phyloP scores from a whole-genome alignment of 164 flowering plant species.

The Houttuynia cordata region DNA sequence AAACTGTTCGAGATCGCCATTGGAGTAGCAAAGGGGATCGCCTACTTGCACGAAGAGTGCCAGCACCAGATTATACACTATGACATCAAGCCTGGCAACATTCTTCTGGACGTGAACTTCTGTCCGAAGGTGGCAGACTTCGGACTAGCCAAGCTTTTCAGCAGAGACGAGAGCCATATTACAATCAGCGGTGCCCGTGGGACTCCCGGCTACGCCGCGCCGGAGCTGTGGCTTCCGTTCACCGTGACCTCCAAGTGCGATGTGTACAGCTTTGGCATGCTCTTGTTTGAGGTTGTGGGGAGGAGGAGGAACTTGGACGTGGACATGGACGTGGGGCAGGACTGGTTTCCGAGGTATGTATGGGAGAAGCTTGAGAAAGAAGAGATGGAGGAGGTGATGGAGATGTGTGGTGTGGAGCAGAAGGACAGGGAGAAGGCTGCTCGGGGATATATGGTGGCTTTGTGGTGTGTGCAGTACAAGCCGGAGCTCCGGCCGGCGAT shows the following conservation, averaged over 20 bases:
- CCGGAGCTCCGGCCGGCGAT: slow-evolving; percentile 12
- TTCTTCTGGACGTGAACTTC: slow-evolving; percentile 10
- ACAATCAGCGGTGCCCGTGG: slow-evolving; percentile 9
- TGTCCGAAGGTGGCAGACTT: slow-evolving; percentile 25
- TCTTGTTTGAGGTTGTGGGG: slow-evolving; percentile 18
- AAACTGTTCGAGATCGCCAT: slow-evolving; percentile 12
- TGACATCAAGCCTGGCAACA: slow-evolving; percentile 20
- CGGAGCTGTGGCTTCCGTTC: slow-evolving; percentile 4
- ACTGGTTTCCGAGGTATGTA: slow-evolving; percentile 17
- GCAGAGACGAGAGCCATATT: slow-evolving; percentile 12
- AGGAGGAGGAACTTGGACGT: slow-evolving; percentile 8
- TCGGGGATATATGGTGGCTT: slow-evolving; percentile 14
- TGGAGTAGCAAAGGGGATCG: slow-evolving; percentile 21
- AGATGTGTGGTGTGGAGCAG: slow-evolving; percentile 7
- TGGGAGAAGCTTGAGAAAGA: slow-evolving; percentile 15
- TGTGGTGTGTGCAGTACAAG: slow-evolving; percentile 22
- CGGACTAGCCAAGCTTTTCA: slow-evolving; percentile 19
- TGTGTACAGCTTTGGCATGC: slow-evolving; percentile 24
- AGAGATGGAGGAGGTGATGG: neutral
- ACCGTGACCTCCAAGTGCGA: slow-evolving; percentile 15
- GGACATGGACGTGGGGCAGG: neutral
- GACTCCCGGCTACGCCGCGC: slow-evolving; percentile 18
- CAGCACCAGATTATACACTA: slow-evolving; percentile 20
- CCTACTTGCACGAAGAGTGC: slow-evolving; percentile 26
- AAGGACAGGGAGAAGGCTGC: slow-evolving; percentile 9